Conservation (phyloP, 2,329 filamentous ascomycete genomes). For the Hawksworthiomyces lignivorus region DNA sequence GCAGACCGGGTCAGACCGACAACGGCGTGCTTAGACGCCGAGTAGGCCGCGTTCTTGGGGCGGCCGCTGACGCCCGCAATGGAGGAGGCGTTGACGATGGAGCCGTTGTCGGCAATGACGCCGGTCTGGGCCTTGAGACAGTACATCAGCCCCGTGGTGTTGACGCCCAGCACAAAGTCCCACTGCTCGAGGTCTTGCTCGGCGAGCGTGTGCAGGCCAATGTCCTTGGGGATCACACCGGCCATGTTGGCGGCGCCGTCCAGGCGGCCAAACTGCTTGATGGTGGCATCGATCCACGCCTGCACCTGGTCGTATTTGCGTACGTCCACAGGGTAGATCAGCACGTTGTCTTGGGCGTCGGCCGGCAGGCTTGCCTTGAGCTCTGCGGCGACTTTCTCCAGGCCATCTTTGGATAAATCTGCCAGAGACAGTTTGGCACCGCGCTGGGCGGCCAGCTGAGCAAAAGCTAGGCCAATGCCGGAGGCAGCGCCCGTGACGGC, state of each 20-base stretch:
- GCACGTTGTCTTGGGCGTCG: background rate
- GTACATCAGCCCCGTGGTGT: conserved; percentile 44
- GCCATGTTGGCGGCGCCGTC: conserved; percentile 50
- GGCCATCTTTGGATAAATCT: conserved; percentile 30
- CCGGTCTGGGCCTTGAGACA: conserved; percentile 30
- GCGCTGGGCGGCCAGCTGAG: conserved; percentile 29
- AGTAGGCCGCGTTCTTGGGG: conserved; percentile 29
- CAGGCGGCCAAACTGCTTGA: conserved; percentile 42
- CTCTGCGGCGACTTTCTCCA: conserved; percentile 17
- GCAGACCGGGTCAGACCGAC: conserved; percentile 28
- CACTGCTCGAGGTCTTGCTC: conserved; percentile 41
- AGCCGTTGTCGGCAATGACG: conserved; percentile 21
- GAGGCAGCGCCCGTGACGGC: conserved; percentile 36
- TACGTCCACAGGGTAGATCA: conserved; percentile 3
- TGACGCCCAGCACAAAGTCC: conserved; percentile 40
- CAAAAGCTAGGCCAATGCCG: conserved; percentile 39
- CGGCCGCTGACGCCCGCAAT: conserved; percentile 25
- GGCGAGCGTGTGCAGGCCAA: conserved; percentile 28
- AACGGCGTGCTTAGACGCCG: conserved; percentile 28
- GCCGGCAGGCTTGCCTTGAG: background rate
- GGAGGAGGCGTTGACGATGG: conserved; percentile 10
- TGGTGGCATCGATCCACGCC: conserved; percentile 37
- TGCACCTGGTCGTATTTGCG: conserved; percentile 33
- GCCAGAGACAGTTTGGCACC: conserved; percentile 37
- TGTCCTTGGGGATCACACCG: conserved; percentile 36